These are phyloP conservation scores for Diaporthe citriasiana DNA, from an alignment of 2,329 filamentous ascomycete genomes.

Conservation along the genomic window DNA sequence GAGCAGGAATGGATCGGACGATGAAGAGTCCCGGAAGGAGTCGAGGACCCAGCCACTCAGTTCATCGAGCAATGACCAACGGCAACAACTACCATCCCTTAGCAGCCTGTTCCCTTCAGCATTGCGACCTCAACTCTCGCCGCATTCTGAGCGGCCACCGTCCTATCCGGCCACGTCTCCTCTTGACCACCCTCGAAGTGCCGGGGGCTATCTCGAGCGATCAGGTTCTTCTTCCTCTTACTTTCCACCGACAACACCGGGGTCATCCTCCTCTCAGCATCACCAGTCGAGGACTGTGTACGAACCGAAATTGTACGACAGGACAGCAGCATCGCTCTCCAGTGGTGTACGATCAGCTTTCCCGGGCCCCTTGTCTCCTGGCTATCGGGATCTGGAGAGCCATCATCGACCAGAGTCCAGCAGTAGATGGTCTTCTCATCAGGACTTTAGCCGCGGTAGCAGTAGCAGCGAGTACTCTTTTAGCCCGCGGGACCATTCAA, in stretches of 20 bases:
- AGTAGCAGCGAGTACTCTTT: slow-evolving; percentile 62
- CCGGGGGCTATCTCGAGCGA: slow-evolving; percentile 54
- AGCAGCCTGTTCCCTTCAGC: slow-evolving; percentile 69
- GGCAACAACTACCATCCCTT: slow-evolving; percentile 68
- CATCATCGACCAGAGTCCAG: slow-evolving; percentile 51
- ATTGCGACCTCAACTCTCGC: slow-evolving; percentile 60
- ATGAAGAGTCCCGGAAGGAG: slow-evolving; percentile 53
- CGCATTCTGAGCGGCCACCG: slow-evolving; percentile 61
- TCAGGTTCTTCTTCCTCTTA: slow-evolving; percentile 60
- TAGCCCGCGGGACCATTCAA: slow-evolving; percentile 54
- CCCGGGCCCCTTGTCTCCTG: slow-evolving; percentile 61
- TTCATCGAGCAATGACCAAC: slow-evolving; percentile 45
- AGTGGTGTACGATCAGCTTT: slow-evolving; percentile 52
- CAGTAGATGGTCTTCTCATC: slow-evolving; percentile 55
- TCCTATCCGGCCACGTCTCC: slow-evolving; percentile 61
- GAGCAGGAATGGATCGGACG: slow-evolving; percentile 56
- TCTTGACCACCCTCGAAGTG: slow-evolving; percentile 61
- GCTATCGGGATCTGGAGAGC: slow-evolving; percentile 57
- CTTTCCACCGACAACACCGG: slow-evolving; percentile 58
- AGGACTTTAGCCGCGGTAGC: slow-evolving; percentile 55
- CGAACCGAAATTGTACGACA: slow-evolving; percentile 61
- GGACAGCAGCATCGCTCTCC: slow-evolving; percentile 53
- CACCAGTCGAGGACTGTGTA: slow-evolving; percentile 61
- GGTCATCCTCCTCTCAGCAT: slow-evolving; percentile 50
- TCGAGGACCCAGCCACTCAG: slow-evolving; percentile 46